phyloP scores from a whole-genome alignment of 805 yeast species.

The Teunomyces barrocoloradensis region DNA sequence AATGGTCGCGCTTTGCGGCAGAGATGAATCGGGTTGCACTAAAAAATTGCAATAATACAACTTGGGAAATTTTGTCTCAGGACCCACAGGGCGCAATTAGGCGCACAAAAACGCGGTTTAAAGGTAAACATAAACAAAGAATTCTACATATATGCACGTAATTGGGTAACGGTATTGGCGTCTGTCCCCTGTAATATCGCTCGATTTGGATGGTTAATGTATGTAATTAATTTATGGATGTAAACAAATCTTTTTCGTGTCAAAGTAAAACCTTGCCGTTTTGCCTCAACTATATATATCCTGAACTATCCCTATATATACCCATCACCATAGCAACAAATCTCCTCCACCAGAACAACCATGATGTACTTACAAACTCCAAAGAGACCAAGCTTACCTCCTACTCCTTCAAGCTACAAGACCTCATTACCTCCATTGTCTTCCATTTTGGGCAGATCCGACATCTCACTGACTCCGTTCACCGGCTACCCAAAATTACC shows the following conservation, averaged over 20 bases:
- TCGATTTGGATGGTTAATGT: constrained; percentile 3
- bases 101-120: constrained; percentile 4
- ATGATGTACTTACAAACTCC: constrained; percentile 33
- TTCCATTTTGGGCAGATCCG: constrained; percentile 20
- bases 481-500: constrained; percentile 22
- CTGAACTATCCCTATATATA: background rate
- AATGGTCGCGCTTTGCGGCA: background rate
- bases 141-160: constrained; percentile 2
- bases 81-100: background rate
- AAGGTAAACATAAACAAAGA: constrained; percentile 3
- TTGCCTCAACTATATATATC: background rate
- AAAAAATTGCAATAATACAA: background rate
- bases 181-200: constrained; percentile 4
- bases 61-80: constrained; percentile 1
- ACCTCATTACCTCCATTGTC: constrained; percentile 42
- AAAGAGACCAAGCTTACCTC: constrained; percentile 28
- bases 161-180: constrained; percentile 2
- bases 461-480: constrained; percentile 9
- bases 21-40: background rate
- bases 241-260: constrained; percentile 2
- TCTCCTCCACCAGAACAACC: background rate
- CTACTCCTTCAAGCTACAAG: constrained; percentile 18
- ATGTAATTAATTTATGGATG: constrained; percentile 1
- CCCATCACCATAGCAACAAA: too few species aligned
- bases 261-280: background rate